Evolutionary conservation across 1,284 basidiomycete species (phyloP).

Genomic region (Megacollybia platyphylla): DNA sequence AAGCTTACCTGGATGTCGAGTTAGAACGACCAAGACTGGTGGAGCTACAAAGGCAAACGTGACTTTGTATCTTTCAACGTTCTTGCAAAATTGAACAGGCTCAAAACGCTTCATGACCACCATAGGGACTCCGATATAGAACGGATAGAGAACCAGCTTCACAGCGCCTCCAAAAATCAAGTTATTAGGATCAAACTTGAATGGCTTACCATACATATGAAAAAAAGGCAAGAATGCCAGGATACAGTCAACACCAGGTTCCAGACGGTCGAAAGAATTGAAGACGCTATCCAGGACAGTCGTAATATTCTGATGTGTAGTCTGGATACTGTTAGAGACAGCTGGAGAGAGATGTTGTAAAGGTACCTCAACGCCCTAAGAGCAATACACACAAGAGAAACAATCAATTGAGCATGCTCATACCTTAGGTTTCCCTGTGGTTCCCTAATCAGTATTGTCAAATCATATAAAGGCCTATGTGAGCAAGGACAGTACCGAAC

Average conservation of each 20-base stretch:
- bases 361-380: slow-evolving; percentile 31
- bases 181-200: not conserved
- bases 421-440: slow-evolving; percentile 45
- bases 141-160: slow-evolving; percentile 48
- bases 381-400: not conserved
- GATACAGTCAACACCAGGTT: slow-evolving; percentile 28
- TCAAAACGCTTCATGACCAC: slow-evolving; percentile 70
- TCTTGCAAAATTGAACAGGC: slow-evolving; percentile 54
- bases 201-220: slow-evolving; percentile 38
- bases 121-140: slow-evolving; percentile 44
- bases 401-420: not conserved
- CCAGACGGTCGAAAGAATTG: slow-evolving; percentile 23
- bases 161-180: slow-evolving; percentile 24
- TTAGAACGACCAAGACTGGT: slow-evolving; percentile 68
- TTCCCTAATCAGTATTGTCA: slow-evolving; percentile 22
- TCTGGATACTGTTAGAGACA: slow-evolving; percentile 17
- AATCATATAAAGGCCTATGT: not conserved
- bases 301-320: slow-evolving; percentile 55
- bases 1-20: slow-evolving; percentile 43
- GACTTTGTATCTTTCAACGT: slow-evolving; percentile 53
- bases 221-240: slow-evolving; percentile 53
- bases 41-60: slow-evolving; percentile 66
- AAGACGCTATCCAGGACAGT: slow-evolving; percentile 31
- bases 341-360: not conserved
- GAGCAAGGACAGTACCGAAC: slow-evolving; percentile 19